Evolutionary conservation across 2,329 filamentous ascomycete genomes (phyloP).

Genomic region (Botrytis elliptica): DNA sequence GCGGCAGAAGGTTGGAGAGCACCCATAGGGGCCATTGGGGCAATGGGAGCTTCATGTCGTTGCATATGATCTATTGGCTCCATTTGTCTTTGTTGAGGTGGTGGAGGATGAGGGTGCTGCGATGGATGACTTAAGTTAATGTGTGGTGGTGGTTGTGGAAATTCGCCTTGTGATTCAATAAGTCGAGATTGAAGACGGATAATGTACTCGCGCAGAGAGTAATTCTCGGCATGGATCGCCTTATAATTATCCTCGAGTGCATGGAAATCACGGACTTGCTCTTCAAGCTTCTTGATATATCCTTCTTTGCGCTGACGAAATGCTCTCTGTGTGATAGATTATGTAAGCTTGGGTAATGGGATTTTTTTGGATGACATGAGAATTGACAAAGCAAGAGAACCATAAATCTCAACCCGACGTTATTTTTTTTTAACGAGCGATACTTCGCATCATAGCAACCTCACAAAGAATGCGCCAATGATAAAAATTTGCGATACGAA

Average conservation of each 20-base stretch:
- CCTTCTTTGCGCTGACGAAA: constrained; percentile 97
- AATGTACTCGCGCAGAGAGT: constrained; percentile 86
- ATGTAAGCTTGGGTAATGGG: constrained; percentile 35
- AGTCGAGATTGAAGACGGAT: constrained; percentile 85
- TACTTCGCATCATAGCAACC: constrained; percentile 21
- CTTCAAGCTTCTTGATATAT: constrained; percentile 96
- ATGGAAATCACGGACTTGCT: constrained; percentile 80
- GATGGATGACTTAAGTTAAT: constrained; percentile 69
- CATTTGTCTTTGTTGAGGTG: constrained; percentile 33
- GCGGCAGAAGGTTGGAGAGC: constrained; percentile 41
- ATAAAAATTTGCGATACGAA: constrained; percentile 15
- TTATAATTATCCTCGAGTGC: constrained; percentile 77
- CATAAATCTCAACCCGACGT: constrained; percentile 24
- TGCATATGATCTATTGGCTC: constrained; percentile 30
- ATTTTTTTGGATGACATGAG: constrained; percentile 40
- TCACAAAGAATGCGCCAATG: constrained; percentile 4
- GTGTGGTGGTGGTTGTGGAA: constrained; percentile 78
- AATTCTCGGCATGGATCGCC: constrained; percentile 82
- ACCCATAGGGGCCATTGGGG: constrained; percentile 41
- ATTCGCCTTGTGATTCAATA: constrained; percentile 78
- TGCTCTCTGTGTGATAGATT: constrained; percentile 65
- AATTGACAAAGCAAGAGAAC: constrained; percentile 41
- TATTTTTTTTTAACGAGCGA: constrained; percentile 30
- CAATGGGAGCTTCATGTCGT: constrained; percentile 32
- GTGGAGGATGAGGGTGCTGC: constrained; percentile 46